Base-by-base conservation (phyloP, 495 filamentous ascomycete genomes). In the Neurospora sp. region DNA sequence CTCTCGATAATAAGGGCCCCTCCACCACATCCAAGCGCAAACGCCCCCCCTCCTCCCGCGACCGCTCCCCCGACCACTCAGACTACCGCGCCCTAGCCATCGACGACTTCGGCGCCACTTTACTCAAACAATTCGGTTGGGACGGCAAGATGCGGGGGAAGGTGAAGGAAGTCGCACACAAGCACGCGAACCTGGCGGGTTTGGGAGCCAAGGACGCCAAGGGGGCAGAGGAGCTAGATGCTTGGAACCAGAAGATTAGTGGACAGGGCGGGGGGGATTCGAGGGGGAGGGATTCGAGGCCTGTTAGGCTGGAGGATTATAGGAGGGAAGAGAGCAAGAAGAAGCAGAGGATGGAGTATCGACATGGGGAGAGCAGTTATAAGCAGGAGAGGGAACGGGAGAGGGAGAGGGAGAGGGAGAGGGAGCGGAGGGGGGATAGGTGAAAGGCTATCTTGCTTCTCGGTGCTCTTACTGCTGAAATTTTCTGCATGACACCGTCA, bases 51-150 rank as follows among this genome's bases (percentile, higher is more conserved):
- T 91, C 92, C 77, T 85, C 94, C 48, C 89, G 93, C 0, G 94
- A 94, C 0, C 91, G 93, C 31, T 82, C 89, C 18, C 90, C 94
- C 3, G 91, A 88, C 0, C 83, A 96, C 31, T 93, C 93, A 65
- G 93, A 95, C 76, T 99, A 99, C 81, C 90, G 88, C 38, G 89
- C 90, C 5, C 88, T 97, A 12, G 95, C 96, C 0, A 93, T 98
- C 42, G 96, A 98, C 73, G 93, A 97, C 72, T 99, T 98, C 76
- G 96, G 95, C 40, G 90, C 92, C 31, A 93, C 93, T 3, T 82
- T 98, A 69, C 86, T 99, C 37, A 88, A 93, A 8, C 93, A 93
- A 12, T 96, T 97, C 90, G 96, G 96, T 5, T 98, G 94, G 95
- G 93, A 97, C 73, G 95, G 94, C 2, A 89, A 95, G 86, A 87